Evolutionary conservation across 179 eudicot genomes (phyloP), one percentile per base, ranked within the genome.

Genomic region (Vitellaria paradoxa): DNA sequence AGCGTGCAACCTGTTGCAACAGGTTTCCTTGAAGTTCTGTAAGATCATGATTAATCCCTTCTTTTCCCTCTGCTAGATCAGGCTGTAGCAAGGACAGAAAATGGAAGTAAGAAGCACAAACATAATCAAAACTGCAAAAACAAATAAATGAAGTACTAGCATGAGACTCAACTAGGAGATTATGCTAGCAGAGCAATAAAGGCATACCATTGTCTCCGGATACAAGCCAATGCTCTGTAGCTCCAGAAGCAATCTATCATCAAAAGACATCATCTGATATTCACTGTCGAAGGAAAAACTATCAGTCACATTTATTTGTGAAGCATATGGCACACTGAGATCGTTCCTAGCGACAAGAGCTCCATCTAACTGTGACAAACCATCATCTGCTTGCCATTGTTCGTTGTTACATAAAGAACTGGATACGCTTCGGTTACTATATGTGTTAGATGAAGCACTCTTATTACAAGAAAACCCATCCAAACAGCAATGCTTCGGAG

Each of bases 171-270:
- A 60, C 23, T 60, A 60, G 3, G 11, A 60, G 64, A n/a, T 20
- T 5, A 59, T n/a, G 26, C 20, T 60, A 60, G 64, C 9, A 17
- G 10, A 60, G 64, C 24, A 20, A 60, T 60, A n/a, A 20, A 60
- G 47, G 60, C 85, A 73, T 82, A 87, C 90, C 88, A 87, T 88
- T 17, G 77, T 69, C 66, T 85, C 90, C 57, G 90, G 85, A 80
- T 71, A 78, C 77, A 87, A 63, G 62, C 90, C 90, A 74, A 87
- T 75, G 69, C 87, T 81, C 77, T 87, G 90, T 78, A 87, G 77
- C 82, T 87, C 90, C 71, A 80, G 85, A 70, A 84, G 65, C 55
- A 87, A 79, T 75, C 79, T 87, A 46, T 83, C 87, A 24, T 85
- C 88, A 65, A 87, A n/a, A 68, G 75, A 70, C 86, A 85, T 81